Evolutionary conservation across 345 rosid genomes (phyloP).

Genomic region (Citrus inodora): DNA sequence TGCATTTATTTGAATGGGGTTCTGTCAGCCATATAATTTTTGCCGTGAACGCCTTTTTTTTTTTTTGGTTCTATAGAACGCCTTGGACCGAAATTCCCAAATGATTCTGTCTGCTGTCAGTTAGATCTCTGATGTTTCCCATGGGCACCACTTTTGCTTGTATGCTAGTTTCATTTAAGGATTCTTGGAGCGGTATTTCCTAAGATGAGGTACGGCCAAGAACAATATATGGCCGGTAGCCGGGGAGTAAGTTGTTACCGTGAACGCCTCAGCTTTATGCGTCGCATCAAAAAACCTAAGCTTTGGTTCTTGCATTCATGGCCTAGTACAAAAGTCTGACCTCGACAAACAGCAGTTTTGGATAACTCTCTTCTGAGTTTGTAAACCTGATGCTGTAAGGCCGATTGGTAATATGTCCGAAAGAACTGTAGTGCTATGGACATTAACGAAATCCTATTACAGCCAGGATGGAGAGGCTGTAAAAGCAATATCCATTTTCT

Average conservation of each 20-base stretch:
- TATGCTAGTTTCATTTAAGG: too few relatives aligned
- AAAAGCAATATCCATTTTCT: slow-evolving; percentile 20
- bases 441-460: slow-evolving; percentile 37
- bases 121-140: not conserved
- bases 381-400: slow-evolving; percentile 26
- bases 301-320: slow-evolving; percentile 25
- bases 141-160: not conserved
- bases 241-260: not conserved
- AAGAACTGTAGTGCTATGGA: slow-evolving; percentile 36
- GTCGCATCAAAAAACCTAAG: slow-evolving; percentile 10
- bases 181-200: not conserved
- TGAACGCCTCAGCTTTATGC: slow-evolving; percentile 9
- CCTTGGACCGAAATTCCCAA: not conserved
- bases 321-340: slow-evolving; percentile 21
- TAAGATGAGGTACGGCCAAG: not conserved
- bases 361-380: slow-evolving; percentile 25
- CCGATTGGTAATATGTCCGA: slow-evolving; percentile 44
- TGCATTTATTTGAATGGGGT: not conserved
- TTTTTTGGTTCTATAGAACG: not conserved
- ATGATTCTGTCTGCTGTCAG: not conserved
- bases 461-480: slow-evolving; percentile 18
- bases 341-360: slow-evolving; percentile 10
- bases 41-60: too few relatives aligned
- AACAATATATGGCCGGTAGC: not conserved
- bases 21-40: not conserved